A percentile compares a stretch with the other conserved stretches of the same genome.
Conservation (phyloP, 179 eudicot species). For the Monotropa hypopitys region DNA sequence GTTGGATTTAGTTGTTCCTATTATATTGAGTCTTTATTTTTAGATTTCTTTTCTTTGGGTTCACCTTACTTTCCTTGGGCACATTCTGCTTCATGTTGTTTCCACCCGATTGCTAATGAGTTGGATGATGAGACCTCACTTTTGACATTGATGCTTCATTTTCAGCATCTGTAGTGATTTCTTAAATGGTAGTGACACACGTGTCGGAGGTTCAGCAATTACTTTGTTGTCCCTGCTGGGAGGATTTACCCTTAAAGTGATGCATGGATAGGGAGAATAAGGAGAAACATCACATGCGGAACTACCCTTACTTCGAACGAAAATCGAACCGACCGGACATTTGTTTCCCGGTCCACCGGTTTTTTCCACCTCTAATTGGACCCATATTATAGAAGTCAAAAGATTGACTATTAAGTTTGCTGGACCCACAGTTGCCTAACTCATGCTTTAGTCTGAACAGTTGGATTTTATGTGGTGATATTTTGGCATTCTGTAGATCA, state of each 20-base stretch:
- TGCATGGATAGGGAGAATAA: not conserved
- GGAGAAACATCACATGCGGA: not conserved
- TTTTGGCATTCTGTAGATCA: not conserved
- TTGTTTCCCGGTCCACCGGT: no score
- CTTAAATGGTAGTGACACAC: not conserved
- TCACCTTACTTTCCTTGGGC: not conserved
- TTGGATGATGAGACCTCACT: not conserved
- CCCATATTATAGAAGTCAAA: not conserved
- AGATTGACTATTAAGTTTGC: not conserved
- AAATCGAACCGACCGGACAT: no score
- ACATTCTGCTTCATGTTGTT: not conserved
- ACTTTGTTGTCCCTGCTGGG: not conserved
- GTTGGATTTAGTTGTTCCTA: not conserved
- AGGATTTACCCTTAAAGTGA: not conserved
- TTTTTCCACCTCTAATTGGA: no score
- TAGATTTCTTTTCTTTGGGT: not conserved
- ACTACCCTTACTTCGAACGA: no score
- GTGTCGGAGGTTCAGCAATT: not conserved
- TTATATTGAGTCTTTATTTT: not conserved
- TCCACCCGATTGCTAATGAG: not conserved
- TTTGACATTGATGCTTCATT: not conserved
- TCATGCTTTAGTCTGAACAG: not conserved
- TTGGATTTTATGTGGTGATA: not conserved
- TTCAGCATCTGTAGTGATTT: not conserved
- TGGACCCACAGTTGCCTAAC: not conserved